Conservation (phyloP, 768 basidiomycete species). For the Hericium rajendrae region DNA sequence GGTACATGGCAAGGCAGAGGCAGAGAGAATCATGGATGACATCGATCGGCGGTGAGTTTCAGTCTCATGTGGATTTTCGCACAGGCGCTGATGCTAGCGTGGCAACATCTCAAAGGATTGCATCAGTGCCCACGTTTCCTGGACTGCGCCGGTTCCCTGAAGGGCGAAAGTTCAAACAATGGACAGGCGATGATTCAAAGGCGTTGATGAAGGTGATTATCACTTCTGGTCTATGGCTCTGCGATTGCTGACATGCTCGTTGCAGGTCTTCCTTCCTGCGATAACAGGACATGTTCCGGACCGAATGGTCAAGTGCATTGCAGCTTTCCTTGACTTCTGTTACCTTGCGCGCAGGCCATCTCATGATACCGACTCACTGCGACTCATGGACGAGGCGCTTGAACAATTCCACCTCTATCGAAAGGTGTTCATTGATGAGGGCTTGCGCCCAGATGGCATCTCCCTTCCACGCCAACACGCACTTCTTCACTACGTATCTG, state of each 20-base stretch:
- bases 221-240: neutral
- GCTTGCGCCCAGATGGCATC: constrained; percentile 13
- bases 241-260: too few species aligned
- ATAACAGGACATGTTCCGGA: constrained; percentile 3
- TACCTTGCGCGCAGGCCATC: constrained; percentile 13
- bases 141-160: constrained; percentile 12
- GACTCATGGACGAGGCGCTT: constrained; percentile 10
- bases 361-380: neutral
- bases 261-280: constrained; percentile 16
- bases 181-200: constrained; percentile 18
- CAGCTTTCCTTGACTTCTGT: constrained; percentile 17
- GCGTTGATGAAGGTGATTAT: constrained; percentile 16
- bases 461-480: constrained; percentile 20
- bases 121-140: constrained; percentile 9
- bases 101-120: constrained; percentile 9
- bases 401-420: constrained; percentile 6
- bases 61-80: neutral
- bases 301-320: constrained; percentile 6
- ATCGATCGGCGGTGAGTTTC: constrained; percentile 21
- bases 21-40: constrained; percentile 18
- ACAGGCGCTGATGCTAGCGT: neutral
- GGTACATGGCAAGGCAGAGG: constrained; percentile 10
- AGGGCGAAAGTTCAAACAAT: constrained; percentile 16
- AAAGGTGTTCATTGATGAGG: constrained; percentile 8
- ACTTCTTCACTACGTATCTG: constrained; percentile 15